Evolutionary conservation across 2,329 filamentous ascomycete species (phyloP).

Genomic region (Alternaria angustiovoidea): DNA sequence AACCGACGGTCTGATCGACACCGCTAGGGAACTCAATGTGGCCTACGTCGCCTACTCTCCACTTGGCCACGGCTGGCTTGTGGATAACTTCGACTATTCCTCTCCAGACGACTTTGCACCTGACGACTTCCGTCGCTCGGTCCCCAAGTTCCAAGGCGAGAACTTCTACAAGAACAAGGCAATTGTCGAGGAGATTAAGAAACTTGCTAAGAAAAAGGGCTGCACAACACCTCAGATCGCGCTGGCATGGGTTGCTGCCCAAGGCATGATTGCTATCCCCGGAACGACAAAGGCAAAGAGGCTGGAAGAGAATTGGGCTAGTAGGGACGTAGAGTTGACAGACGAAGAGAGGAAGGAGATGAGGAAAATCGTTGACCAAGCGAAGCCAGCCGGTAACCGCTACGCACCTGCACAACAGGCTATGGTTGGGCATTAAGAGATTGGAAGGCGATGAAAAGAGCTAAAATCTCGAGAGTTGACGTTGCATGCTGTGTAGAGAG

Average conservation of each 20-base stretch:
- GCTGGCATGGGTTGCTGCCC: constrained; percentile 41
- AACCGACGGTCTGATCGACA: constrained; percentile 40
- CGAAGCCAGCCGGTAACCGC: constrained; percentile 52
- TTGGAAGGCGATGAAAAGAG: neutral
- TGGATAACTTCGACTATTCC: constrained; percentile 29
- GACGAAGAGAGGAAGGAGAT: constrained; percentile 34
- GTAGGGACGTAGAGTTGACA: constrained; percentile 29
- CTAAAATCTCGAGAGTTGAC: neutral
- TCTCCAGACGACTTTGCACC: constrained; percentile 56
- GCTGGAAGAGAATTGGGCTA: constrained; percentile 34
- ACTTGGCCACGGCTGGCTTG: constrained; percentile 42
- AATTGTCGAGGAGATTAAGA: constrained; percentile 37
- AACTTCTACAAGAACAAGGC: constrained; percentile 44
- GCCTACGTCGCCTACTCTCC: constrained; percentile 47
- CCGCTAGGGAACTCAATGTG: constrained; percentile 51
- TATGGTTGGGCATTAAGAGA: constrained; percentile 25
- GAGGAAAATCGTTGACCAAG: constrained; percentile 36
- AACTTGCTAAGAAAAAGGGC: constrained; percentile 54
- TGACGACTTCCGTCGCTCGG: constrained; percentile 41
- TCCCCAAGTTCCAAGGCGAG: constrained; percentile 54
- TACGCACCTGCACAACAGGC: constrained; percentile 35
- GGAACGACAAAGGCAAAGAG: constrained; percentile 46
- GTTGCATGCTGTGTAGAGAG: neutral
- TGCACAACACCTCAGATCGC: constrained; percentile 66
- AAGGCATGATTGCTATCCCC: constrained; percentile 63